Evolutionary conservation across 2,329 filamentous ascomycete species (phyloP).

Genomic region (Fusarium chlamydosporum): DNA sequence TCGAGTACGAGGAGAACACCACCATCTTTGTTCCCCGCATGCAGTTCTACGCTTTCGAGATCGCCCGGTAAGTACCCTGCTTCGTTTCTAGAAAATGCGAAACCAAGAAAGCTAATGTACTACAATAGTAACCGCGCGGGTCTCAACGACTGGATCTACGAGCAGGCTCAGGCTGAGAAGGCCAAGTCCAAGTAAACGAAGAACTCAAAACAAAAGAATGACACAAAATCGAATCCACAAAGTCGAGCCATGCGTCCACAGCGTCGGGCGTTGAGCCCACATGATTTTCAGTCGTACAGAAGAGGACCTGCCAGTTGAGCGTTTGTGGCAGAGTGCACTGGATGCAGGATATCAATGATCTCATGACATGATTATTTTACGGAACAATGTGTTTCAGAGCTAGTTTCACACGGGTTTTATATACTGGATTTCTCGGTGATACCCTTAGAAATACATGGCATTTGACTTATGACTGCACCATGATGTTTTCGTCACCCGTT

Average conservation of each 20-base stretch:
- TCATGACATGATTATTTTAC: conserved; percentile 19
- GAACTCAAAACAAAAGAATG: background rate
- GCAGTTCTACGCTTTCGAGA: conserved; percentile 70
- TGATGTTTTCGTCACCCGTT: background rate
- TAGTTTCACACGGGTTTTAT: conserved; percentile 7
- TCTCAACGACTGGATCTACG: conserved; percentile 97
- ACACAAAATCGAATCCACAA: conserved; percentile 20
- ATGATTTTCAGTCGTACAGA: background rate
- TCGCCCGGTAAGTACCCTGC: conserved; percentile 56
- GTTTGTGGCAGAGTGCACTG: background rate
- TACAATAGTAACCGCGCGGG: conserved; percentile 82
- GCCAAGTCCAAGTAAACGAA: conserved; percentile 47
- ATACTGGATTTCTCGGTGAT: conserved; percentile 34
- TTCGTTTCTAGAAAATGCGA: rapidly evolving
- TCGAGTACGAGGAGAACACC: conserved; percentile 87
- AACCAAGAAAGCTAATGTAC: conserved; percentile 50
- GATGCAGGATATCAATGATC: conserved; percentile 8
- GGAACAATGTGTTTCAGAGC: background rate
- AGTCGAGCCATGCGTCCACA: conserved; percentile 17
- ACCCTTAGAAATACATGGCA: conserved; percentile 43
- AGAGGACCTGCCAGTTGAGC: background rate
- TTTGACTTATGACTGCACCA: conserved; percentile 14
- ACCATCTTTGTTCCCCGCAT: conserved; percentile 84
- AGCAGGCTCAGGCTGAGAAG: conserved; percentile 78
- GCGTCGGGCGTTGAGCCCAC: conserved; percentile 27